phyloP scores from a whole-genome alignment of 2,329 filamentous ascomycete species.

The Epichloe scottii region DNA sequence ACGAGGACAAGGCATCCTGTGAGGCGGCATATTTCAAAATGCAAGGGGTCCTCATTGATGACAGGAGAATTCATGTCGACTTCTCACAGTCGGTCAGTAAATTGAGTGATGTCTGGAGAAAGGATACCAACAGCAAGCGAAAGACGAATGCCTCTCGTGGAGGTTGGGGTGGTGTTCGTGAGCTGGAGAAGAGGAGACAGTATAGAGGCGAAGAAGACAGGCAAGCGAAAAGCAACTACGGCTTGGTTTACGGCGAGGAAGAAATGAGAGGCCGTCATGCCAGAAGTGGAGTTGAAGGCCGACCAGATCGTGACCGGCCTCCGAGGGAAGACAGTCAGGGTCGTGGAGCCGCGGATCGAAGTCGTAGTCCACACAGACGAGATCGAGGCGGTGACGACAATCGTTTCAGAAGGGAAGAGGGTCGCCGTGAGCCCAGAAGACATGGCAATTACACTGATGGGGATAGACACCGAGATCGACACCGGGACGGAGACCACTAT shows the following conservation, averaged over 20 bases:
- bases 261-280: constrained; percentile 45
- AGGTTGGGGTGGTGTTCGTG: constrained; percentile 82
- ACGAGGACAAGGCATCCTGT: constrained; percentile 81
- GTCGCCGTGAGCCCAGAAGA: constrained; percentile 14
- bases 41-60: constrained; percentile 93
- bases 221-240: constrained; percentile 41
- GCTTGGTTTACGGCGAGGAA: constrained; percentile 70
- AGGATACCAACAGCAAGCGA: constrained; percentile 72
- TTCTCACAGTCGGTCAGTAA: constrained; percentile 92
- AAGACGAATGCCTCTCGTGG: constrained; percentile 43
- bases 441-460: constrained; percentile 7
- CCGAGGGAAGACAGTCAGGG: constrained; percentile 1
- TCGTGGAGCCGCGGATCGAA: constrained; percentile 14
- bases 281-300: constrained; percentile 21
- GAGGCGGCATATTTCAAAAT: constrained; percentile 98
- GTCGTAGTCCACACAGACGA: constrained; percentile 26
- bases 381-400: constrained; percentile 11
- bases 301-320: constrained; percentile 10
- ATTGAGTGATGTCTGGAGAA: constrained; percentile 80
- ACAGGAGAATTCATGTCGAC: constrained; percentile 94
- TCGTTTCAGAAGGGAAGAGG: constrained; percentile 14
- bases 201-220: constrained; percentile 58
- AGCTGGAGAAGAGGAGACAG: constrained; percentile 80
- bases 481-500: background rate
- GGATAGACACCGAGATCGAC: constrained; percentile 5